phyloP scores from a whole-genome alignment of 2,329 filamentous ascomycete genomes.

The Pseudogymnoascus pannorum region DNA sequence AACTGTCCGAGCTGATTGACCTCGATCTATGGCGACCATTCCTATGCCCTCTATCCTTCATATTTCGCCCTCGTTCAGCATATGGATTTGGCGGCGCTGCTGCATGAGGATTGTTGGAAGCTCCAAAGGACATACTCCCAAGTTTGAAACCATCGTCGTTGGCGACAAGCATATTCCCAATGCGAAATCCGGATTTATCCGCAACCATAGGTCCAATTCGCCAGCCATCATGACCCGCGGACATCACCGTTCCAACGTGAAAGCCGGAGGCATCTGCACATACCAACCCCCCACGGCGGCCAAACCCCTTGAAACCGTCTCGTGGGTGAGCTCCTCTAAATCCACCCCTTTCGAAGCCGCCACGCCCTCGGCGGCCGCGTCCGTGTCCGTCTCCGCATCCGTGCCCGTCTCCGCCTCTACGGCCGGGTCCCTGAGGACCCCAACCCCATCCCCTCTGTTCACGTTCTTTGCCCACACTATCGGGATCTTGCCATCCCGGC shows the following conservation, averaged over 20 bases:
- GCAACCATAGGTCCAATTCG: constrained; percentile 22
- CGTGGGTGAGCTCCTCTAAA: neutral
- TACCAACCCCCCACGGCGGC: neutral
- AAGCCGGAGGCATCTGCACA: neutral
- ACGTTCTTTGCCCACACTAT: constrained; percentile 17
- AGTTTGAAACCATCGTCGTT: constrained; percentile 35
- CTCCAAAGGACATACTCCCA: constrained; percentile 14
- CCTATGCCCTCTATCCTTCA: neutral
- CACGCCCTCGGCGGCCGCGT: neutral
- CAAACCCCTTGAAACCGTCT: neutral
- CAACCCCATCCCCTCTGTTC: neutral
- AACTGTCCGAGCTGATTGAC: constrained; percentile 24
- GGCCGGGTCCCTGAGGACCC: neutral
- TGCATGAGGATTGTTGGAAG: neutral
- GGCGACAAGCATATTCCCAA: constrained; percentile 27
- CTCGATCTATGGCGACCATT: constrained; percentile 14
- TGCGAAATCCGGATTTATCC: constrained; percentile 17
- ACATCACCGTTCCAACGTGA: constrained; percentile 4
- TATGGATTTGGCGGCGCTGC: neutral
- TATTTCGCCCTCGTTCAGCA: neutral
- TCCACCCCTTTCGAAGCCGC: neutral
- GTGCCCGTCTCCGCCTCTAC: neutral
- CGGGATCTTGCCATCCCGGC: constrained; percentile 14
- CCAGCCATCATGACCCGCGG: constrained; percentile 11
- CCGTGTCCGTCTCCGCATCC: neutral